These are phyloP conservation scores for Cantharellus cinnabarinus DNA, from an alignment of 768 basidiomycete species.

Conservation along the genomic window DNA sequence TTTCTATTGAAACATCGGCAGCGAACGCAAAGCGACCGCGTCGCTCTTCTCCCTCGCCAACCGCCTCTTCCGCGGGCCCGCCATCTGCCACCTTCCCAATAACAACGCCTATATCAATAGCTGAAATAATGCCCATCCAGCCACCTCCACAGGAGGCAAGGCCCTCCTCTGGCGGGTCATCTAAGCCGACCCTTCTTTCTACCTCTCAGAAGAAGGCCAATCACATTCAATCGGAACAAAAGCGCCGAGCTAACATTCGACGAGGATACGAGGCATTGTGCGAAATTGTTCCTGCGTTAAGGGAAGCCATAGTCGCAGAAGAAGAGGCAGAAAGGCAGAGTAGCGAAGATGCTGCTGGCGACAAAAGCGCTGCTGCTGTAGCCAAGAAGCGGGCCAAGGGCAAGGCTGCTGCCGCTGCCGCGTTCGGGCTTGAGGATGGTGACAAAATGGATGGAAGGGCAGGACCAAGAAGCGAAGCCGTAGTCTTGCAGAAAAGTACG, in stretches of 20 bases:
- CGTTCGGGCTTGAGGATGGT: constrained; percentile 20
- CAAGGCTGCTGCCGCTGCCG: constrained; percentile 15
- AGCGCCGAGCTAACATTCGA: constrained; percentile 77
- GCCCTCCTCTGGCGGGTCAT: neutral
- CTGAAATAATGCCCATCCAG: neutral
- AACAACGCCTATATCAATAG: constrained; percentile 2
- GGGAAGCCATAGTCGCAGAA: constrained; percentile 61
- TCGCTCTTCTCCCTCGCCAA: neutral
- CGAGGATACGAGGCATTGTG: constrained; percentile 78
- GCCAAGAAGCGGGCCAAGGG: constrained; percentile 15
- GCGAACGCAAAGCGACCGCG: neutral
- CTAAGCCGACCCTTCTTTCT: constrained; percentile 35
- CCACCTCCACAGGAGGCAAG: constrained; percentile 9
- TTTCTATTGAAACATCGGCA: neutral
- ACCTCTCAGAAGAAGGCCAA: constrained; percentile 82
- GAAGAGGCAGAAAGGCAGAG: constrained; percentile 28
- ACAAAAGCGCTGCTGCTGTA: neutral
- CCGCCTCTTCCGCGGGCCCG: constrained; percentile 10
- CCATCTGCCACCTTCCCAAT: constrained; percentile 4
- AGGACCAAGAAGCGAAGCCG: constrained; percentile 77
- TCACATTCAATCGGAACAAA: constrained; percentile 88
- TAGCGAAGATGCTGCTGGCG: neutral
- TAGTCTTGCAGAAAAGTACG: constrained; percentile 76
- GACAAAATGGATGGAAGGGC: constrained; percentile 66
- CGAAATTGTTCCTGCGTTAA: constrained; percentile 57